These are phyloP conservation scores for Cutaneotrichosporon sp. DNA, from an alignment of 1,284 basidiomycete species.

Conservation along the genomic window DNA sequence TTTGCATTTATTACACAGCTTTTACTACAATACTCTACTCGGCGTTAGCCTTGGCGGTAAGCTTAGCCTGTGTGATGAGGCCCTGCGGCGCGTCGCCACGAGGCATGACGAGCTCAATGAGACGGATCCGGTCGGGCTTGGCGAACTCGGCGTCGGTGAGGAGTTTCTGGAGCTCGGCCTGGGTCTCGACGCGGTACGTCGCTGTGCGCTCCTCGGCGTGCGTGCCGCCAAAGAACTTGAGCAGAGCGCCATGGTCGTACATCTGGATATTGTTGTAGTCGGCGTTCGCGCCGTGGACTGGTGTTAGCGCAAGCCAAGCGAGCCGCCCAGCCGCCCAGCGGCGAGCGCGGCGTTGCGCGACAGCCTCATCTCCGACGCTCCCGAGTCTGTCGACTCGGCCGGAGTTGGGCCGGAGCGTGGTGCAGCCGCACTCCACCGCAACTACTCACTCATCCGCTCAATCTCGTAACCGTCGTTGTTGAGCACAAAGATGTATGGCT, in stretches of 20 bases:
- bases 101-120: conserved; percentile 49
- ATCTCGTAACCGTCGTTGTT: conserved; percentile 90
- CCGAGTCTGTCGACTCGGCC: no score
- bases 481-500: conserved; percentile 57
- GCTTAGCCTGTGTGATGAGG: conserved; percentile 45
- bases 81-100: conserved; percentile 40
- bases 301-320: conserved; percentile 29
- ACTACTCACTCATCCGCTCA: conserved; percentile 68
- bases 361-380: neutral
- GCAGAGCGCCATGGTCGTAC: conserved; percentile 48
- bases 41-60: conserved; percentile 45
- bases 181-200: conserved; percentile 36
- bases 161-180: conserved; percentile 55
- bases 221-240: conserved; percentile 40
- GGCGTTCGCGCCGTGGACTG: conserved; percentile 44
- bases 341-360: neutral
- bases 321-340: no score
- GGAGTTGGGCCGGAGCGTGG: no score
- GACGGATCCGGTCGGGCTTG: conserved; percentile 37
- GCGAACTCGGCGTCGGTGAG: conserved; percentile 41
- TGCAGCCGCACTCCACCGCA: no score
- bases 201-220: conserved; percentile 23
- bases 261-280: conserved; percentile 49
- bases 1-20: neutral
- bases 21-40: no score